Evolutionary conservation across 2,329 filamentous ascomycete genomes (phyloP).

Genomic region (Calonectria crousiana): DNA sequence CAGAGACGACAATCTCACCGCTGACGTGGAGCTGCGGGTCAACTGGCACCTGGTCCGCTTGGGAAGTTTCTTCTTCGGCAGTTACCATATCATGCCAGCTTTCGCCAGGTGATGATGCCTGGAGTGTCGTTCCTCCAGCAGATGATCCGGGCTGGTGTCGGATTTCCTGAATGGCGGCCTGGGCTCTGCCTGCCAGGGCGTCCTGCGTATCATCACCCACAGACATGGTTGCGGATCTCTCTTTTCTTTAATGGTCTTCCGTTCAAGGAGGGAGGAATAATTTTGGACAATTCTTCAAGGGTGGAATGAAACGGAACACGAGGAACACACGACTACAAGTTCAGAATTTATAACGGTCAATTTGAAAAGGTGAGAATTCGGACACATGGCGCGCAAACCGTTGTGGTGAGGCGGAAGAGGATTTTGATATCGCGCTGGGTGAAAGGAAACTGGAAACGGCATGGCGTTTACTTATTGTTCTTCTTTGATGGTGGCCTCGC

Average conservation of each 20-base stretch:
- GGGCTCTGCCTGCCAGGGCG: background rate
- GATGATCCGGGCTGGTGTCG: background rate
- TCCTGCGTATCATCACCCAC: background rate
- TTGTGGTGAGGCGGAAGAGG: background rate
- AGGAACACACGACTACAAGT: background rate
- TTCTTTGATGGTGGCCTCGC: slow-evolving; percentile 3
- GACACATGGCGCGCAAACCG: background rate
- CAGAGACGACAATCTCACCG: background rate
- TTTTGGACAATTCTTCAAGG: background rate
- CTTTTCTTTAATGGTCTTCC: background rate
- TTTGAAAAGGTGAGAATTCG: background rate
- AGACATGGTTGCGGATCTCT: background rate
- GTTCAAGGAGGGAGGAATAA: background rate
- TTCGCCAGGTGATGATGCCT: background rate
- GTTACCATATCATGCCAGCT: background rate
- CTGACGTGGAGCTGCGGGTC: background rate
- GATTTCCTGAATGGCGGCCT: too few species aligned
- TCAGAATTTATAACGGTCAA: background rate
- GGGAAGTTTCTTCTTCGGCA: background rate
- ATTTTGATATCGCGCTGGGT: background rate
- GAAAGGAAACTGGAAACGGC: background rate
- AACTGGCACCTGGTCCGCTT: background rate
- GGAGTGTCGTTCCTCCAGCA: too few species aligned
- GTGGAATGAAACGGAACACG: background rate
- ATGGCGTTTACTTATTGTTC: background rate